Conservation (phyloP, 495 filamentous ascomycete species). For the Penicillium antarcticum region DNA sequence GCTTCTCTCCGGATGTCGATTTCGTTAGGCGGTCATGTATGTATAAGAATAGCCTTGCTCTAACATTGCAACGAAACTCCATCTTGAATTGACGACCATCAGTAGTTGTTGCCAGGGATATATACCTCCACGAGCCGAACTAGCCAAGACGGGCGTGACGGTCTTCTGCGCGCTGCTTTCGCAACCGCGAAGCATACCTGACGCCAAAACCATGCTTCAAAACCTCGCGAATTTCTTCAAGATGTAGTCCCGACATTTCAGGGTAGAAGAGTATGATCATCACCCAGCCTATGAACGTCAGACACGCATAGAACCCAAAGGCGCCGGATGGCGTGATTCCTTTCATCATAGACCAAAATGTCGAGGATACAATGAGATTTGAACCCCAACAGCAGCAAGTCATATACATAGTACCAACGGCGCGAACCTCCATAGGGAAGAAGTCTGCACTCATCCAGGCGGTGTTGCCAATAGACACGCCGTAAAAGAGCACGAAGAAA, state of each 20-base stretch:
- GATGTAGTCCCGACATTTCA: slow-evolving; percentile 44
- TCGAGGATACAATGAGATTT: slow-evolving; percentile 52
- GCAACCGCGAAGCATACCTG: slow-evolving; percentile 32
- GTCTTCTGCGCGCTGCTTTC: slow-evolving; percentile 19
- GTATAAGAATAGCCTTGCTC: too few relatives aligned
- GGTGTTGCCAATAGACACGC: slow-evolving; percentile 43
- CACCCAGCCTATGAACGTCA: slow-evolving; percentile 44
- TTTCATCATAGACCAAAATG: slow-evolving; percentile 50
- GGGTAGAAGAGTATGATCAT: slow-evolving; percentile 50
- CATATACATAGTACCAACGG: slow-evolving; percentile 51
- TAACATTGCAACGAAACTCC: too few relatives aligned
- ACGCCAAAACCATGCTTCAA: slow-evolving; percentile 49
- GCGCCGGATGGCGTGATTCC: slow-evolving; percentile 45
- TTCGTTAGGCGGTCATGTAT: too few relatives aligned
- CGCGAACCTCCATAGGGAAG: slow-evolving; percentile 51
- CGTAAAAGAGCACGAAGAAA: slow-evolving; percentile 47
- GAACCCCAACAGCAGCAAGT: slow-evolving; percentile 49
- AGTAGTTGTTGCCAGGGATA: too few relatives aligned
- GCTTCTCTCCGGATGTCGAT: too few relatives aligned
- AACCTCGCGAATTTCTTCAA: slow-evolving; percentile 49
- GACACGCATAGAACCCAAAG: slow-evolving; percentile 48
- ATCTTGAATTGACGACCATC: too few relatives aligned
- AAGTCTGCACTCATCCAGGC: slow-evolving; percentile 52
- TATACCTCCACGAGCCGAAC: too few relatives aligned
- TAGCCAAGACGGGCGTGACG: too few relatives aligned